Base-by-base conservation (phyloP, 306 rosid genomes). In the Vigna hirtella region DNA sequence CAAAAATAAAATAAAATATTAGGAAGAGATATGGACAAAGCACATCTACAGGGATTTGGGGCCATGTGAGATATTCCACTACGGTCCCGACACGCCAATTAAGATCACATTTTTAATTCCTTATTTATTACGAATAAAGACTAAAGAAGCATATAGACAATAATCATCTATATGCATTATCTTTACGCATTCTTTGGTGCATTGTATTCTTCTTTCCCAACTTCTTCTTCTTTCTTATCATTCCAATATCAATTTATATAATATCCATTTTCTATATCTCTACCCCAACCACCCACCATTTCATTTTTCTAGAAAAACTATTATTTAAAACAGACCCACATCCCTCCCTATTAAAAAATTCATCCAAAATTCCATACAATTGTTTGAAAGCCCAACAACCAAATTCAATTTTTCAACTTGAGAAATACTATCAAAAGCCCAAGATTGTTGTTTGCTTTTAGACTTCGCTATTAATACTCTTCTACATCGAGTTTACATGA, bases 61-160 rank as follows among this genome's bases (percentile, higher is more conserved):
- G 50, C 85, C 91, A 89, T 83, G 91, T 84, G 90, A 87, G 86
- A 83, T 79, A 78, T 82, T 88, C 85, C 86, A 84, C 81, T 82
- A 91, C n/a, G 70, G 85, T 79, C 87, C 93, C 89, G 76, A 89
- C 87, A 87, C 80, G 34, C 59, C 73, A 34, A 73, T 53, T 83
- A 83, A 71, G 81, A 81, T 65, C 72, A 81, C 72, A 34, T 77
- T 73, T 84, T 77, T 6, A 73, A 73, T 81, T 67, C 9, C 42
- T 66, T 61, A 56, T 70, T 52, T 53, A 51, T 67, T 38, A 36
- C 67, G 81, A 81, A 81, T 85, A 85, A 81, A 73, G 83, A 78
- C 62, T 74, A 78, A 80, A 80, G 85, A 68, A 58, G 51, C 38
- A 65, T 76, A 66, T 64, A 66, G 56, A 43, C 71, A 50, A 70